Evolutionary conservation across 768 basidiomycete species (phyloP).

Genomic region (Lactarius evosmus): DNA sequence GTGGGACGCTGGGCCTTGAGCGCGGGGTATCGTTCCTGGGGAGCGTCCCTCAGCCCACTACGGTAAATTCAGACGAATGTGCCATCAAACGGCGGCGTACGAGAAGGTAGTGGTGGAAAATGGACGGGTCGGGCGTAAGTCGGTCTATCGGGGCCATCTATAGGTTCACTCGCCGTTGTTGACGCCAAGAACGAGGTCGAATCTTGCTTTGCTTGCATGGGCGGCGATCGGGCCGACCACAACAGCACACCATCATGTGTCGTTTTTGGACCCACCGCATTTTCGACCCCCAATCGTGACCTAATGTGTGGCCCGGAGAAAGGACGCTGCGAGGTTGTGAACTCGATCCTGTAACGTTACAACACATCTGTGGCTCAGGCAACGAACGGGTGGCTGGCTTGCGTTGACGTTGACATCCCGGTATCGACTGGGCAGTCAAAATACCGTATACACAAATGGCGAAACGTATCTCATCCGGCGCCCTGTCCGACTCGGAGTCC

Average conservation of each 20-base stretch:
- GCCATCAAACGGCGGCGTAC: constrained; percentile 9
- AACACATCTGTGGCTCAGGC: neutral
- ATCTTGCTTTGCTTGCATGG: too few relatives aligned
- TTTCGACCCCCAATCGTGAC: neutral
- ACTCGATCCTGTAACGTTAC: neutral
- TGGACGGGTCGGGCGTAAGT: neutral
- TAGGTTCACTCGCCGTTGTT: neutral
- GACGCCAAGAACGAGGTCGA: too few relatives aligned
- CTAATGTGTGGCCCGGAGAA: neutral
- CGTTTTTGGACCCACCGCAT: neutral
- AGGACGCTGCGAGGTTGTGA: neutral
- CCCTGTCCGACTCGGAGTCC: neutral
- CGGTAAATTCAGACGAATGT: neutral
- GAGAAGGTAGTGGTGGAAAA: constrained; percentile 12
- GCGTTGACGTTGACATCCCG: neutral
- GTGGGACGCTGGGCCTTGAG: constrained; percentile 3
- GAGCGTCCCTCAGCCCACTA: neutral
- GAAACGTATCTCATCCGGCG: neutral
- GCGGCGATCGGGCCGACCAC: too few relatives aligned
- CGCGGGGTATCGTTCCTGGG: constrained; percentile 15
- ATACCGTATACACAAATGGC: neutral
- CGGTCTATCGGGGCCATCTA: neutral
- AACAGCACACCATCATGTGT: too few relatives aligned
- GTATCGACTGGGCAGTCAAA: neutral
- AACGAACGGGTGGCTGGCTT: neutral